Conservation (phyloP, 306 rosid species). For the Quercus variabilis region DNA sequence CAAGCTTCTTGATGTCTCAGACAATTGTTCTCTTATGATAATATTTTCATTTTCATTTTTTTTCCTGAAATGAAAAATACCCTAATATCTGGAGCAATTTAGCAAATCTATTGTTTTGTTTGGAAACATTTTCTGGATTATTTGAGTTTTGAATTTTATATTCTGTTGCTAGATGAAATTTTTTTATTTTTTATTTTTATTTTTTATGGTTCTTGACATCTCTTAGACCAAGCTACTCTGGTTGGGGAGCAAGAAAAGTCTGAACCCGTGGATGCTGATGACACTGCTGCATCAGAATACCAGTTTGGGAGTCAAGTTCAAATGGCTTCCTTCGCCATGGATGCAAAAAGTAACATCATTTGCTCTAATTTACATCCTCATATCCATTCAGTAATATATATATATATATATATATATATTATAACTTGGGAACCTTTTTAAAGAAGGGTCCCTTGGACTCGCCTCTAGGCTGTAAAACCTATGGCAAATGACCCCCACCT, state of each 20-base stretch:
- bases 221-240: slow-evolving; percentile 46
- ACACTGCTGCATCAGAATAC: slow-evolving; percentile 37
- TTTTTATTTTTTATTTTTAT: neutral
- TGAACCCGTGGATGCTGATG: slow-evolving; percentile 38
- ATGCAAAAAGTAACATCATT: slow-evolving; percentile 45
- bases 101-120: neutral
- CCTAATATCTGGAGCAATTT: neutral
- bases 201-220: slow-evolving; percentile 48
- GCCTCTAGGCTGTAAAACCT: no score
- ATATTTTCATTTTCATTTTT: slow-evolving; percentile 1
- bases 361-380: neutral
- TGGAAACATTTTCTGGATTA: slow-evolving; percentile 13
- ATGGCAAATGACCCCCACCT: no score
- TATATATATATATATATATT: no score
- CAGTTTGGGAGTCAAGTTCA: slow-evolving; percentile 39
- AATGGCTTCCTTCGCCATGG: slow-evolving; percentile 24
- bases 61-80: neutral
- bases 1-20: slow-evolving; percentile 6
- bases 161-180: slow-evolving; percentile 10
- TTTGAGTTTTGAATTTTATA: slow-evolving; percentile 6
- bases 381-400: neutral
- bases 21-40: slow-evolving; percentile 9
- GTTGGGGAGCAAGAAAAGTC: slow-evolving; percentile 52
- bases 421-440: no score
- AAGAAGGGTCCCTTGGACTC: no score